Conservation (phyloP, 345 rosid genomes). For the Carallia pectinifolia region DNA sequence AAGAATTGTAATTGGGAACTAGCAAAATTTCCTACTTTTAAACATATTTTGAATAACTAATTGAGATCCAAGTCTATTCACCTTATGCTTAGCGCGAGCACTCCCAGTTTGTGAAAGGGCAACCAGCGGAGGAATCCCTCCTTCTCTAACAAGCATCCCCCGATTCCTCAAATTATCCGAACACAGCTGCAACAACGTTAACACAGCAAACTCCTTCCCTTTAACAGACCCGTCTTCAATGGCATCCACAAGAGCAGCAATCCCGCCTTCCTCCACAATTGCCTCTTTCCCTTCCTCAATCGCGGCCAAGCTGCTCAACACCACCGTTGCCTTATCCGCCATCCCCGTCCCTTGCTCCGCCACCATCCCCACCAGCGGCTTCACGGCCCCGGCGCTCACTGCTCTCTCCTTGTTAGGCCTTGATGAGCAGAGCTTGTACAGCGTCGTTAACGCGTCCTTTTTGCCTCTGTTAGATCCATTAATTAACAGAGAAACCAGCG, state of each 20-base stretch:
- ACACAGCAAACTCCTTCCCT: slow-evolving; percentile 87
- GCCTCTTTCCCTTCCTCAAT: slow-evolving; percentile 68
- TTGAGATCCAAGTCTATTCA: not conserved
- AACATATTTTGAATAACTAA: too few relatives aligned
- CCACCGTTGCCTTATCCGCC: slow-evolving; percentile 98
- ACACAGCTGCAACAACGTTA: slow-evolving; percentile 82
- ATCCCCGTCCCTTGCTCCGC: slow-evolving; percentile 74
- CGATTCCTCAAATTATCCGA: slow-evolving; percentile 69
- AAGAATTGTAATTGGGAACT: not conserved
- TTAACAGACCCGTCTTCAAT: slow-evolving; percentile 82
- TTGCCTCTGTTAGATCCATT: slow-evolving; percentile 81
- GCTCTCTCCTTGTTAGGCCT: slow-evolving; percentile 90
- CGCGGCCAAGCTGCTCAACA: slow-evolving; percentile 72
- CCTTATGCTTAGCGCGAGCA: slow-evolving; percentile 81
- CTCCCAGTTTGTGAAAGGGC: slow-evolving; percentile 84
- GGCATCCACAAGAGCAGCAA: slow-evolving; percentile 83
- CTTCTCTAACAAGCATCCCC: slow-evolving; percentile 91
- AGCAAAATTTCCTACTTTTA: too few relatives aligned
- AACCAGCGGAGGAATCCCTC: slow-evolving; percentile 98
- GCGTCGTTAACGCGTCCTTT: slow-evolving; percentile 84
- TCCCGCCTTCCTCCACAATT: slow-evolving; percentile 88
- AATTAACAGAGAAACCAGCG: slow-evolving; percentile 72
- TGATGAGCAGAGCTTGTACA: slow-evolving; percentile 80
- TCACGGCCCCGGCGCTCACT: slow-evolving; percentile 81
- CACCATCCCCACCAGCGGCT: slow-evolving; percentile 78